Evolutionary conservation across 2,329 filamentous ascomycete genomes (phyloP).

Genomic region (Trichoderma breve): DNA sequence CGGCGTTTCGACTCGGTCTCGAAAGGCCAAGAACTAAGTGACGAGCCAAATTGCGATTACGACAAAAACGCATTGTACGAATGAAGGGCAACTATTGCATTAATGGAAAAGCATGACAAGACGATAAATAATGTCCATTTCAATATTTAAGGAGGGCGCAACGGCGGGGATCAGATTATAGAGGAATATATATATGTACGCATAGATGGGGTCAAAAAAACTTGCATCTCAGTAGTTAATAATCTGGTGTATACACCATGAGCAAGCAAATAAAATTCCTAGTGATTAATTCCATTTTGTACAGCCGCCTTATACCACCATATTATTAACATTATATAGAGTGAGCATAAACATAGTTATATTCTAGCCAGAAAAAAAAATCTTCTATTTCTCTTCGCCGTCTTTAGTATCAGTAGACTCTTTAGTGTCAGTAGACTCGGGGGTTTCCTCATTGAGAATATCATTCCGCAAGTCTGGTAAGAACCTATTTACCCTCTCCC

Average conservation of each 20-base stretch:
- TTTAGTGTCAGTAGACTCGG: background rate
- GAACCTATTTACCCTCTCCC: slow-evolving; percentile 65
- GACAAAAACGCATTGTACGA: background rate
- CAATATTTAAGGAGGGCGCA: background rate
- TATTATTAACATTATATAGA: background rate
- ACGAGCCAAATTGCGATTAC: background rate
- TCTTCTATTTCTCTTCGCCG: background rate
- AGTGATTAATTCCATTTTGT: background rate
- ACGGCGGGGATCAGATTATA: background rate
- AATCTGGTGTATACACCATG: background rate
- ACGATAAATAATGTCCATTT: background rate
- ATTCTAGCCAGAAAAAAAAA: background rate
- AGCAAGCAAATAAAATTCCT: background rate
- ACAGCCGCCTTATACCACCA: background rate
- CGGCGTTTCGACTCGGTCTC: background rate
- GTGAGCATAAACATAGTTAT: background rate
- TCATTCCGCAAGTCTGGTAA: slow-evolving; percentile 59
- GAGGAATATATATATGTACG: background rate
- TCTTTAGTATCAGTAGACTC: background rate
- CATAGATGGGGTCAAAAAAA: background rate
- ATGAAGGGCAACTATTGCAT: background rate
- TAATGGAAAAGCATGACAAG: background rate
- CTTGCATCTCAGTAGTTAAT: background rate
- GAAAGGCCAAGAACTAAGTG: background rate
- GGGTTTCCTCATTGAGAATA: slow-evolving; percentile 1